phyloP scores from a whole-genome alignment of 257 asterid genomes.

The Eustoma russellianum region DNA sequence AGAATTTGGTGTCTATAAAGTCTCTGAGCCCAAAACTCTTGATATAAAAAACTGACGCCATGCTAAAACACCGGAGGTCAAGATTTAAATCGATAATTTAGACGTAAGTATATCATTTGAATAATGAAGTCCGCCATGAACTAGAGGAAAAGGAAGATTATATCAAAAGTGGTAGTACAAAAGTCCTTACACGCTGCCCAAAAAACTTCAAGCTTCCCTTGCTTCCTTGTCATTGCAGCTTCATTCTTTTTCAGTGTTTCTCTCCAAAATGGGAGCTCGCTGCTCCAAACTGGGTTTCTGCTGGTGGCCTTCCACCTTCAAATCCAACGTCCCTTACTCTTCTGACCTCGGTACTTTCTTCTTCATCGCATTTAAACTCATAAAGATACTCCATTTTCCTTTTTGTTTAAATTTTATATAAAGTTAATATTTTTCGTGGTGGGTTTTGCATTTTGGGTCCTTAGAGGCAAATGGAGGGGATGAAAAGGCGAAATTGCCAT shows the following conservation, averaged over 20 bases:
- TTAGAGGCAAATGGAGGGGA: constrained; percentile 25
- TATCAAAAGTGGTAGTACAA: not conserved
- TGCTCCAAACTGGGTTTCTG: constrained; percentile 34
- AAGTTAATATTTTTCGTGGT: constrained; percentile 1
- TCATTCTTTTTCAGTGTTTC: not conserved
- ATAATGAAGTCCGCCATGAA: too few relatives aligned
- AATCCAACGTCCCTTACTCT: constrained; percentile 27
- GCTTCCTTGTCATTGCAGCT: not conserved
- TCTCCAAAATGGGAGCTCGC: constrained; percentile 31
- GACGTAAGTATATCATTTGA: too few relatives aligned
- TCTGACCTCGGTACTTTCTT: constrained; percentile 24
- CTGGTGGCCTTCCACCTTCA: constrained; percentile 26
- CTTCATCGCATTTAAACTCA: not conserved
- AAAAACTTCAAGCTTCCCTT: constrained; percentile 2
- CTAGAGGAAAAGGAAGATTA: not conserved
- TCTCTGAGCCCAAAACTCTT: too few relatives aligned
- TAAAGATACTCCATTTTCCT: not conserved
- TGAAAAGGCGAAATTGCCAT: constrained; percentile 21
- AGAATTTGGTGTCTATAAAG: too few relatives aligned
- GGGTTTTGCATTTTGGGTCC: not conserved
- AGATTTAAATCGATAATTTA: too few relatives aligned
- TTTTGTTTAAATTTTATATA: not conserved
- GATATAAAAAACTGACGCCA: too few relatives aligned
- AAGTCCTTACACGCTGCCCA: not conserved
- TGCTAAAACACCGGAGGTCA: too few relatives aligned